Evolutionary conservation across 257 asterid genomes (phyloP).

Genomic region (Plantago ovata): DNA sequence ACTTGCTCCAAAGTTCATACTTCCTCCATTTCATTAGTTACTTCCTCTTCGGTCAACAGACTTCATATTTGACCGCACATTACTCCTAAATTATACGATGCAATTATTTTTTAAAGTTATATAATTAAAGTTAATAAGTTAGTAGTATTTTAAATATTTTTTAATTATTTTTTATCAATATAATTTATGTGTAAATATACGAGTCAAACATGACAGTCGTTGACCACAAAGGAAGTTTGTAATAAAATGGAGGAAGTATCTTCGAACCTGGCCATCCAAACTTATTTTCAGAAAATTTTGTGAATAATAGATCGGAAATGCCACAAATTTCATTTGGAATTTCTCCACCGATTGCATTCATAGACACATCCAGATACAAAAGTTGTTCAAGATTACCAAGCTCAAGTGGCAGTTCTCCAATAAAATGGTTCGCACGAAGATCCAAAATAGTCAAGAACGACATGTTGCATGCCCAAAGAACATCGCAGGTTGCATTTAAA

Average conservation of each 20-base stretch:
- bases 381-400: constrained; percentile 67
- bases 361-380: constrained; percentile 64
- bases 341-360: constrained; percentile 48
- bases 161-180: too few relatives aligned
- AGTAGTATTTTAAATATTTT: too few relatives aligned
- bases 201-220: too few relatives aligned
- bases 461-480: constrained; percentile 55
- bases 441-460: constrained; percentile 59
- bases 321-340: constrained; percentile 61
- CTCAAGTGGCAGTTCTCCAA: constrained; percentile 51
- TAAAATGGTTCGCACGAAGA: constrained; percentile 63
- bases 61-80: too few relatives aligned
- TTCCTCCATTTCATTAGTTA: too few relatives aligned
- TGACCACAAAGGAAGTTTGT: too few relatives aligned
- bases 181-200: too few relatives aligned
- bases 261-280: constrained; percentile 67
- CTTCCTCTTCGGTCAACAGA: too few relatives aligned
- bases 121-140: too few relatives aligned
- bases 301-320: constrained; percentile 32
- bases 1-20: constrained; percentile 55
- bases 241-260: too few relatives aligned
- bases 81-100: too few relatives aligned
- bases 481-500: constrained; percentile 58
- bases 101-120: too few relatives aligned
- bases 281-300: constrained; percentile 47